A percentile compares a stretch with the other conserved stretches of the same genome.
Conservation (phyloP, 2,329 filamentous ascomycete genomes). For the Phyllosticta citribraziliensis region DNA sequence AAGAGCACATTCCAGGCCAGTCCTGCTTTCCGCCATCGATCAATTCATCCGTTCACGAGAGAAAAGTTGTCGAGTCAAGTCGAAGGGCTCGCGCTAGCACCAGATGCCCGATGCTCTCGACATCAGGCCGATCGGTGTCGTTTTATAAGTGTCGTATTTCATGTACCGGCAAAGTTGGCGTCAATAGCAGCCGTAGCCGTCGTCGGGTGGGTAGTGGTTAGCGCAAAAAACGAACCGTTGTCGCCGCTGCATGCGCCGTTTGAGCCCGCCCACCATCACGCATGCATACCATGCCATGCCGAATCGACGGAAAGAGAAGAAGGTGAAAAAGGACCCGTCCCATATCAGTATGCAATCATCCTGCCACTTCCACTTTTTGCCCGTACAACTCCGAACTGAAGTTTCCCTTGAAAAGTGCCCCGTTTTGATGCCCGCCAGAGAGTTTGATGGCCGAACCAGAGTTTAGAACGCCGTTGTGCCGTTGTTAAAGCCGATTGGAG, state of each 20-base stretch:
- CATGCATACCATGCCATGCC: background rate
- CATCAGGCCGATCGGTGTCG: background rate
- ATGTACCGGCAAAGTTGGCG: background rate
- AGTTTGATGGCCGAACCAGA: background rate
- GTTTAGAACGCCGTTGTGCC: background rate
- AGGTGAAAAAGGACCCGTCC: background rate
- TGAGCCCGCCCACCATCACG: background rate
- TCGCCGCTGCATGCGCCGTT: background rate
- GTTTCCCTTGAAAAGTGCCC: background rate
- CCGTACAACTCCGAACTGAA: no score
- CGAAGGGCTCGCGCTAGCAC: background rate
- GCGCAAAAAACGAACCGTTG: background rate
- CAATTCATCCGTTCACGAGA: background rate
- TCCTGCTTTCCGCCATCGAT: background rate
- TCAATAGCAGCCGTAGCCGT: background rate
- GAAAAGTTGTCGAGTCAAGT: background rate
- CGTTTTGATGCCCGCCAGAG: background rate
- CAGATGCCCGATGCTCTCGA: background rate
- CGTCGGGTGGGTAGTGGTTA: background rate
- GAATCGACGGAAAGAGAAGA: background rate
- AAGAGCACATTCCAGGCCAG: no score
- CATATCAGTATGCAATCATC: background rate
- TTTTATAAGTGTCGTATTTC: background rate
- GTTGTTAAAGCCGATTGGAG: background rate
- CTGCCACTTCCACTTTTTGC: background rate